Percentiles rank a stretch among this genome's conserved stretches.
Evolutionary conservation across 2,329 filamentous ascomycete genomes (phyloP).

Genomic region (Cyphellophora attinorum): DNA sequence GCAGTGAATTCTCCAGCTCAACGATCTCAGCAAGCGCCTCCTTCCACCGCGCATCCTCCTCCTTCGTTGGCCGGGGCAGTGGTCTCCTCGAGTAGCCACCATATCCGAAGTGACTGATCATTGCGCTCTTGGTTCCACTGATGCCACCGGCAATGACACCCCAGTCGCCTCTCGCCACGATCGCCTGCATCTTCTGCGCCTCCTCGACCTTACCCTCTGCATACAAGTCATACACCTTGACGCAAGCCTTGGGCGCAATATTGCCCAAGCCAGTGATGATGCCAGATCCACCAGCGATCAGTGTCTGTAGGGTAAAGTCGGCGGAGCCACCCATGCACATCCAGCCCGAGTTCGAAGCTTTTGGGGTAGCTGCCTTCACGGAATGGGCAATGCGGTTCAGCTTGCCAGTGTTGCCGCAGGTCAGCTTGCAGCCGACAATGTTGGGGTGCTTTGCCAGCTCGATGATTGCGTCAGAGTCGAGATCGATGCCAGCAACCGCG

Average conservation of each 20-base stretch:
- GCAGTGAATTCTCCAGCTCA: constrained; percentile 24
- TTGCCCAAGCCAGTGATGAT: constrained; percentile 65
- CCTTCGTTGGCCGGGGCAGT: constrained; percentile 37
- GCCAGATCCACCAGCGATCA: constrained; percentile 61
- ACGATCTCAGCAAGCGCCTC: constrained; percentile 29
- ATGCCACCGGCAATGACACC: constrained; percentile 59
- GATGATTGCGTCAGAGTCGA: constrained; percentile 57
- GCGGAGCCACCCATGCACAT: constrained; percentile 63
- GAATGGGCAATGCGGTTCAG: constrained; percentile 51
- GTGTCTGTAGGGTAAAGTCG: constrained; percentile 63
- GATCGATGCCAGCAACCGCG: constrained; percentile 56
- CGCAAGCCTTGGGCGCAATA: constrained; percentile 57
- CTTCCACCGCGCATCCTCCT: constrained; percentile 24
- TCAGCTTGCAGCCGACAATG: constrained; percentile 62
- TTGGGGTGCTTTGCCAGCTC: constrained; percentile 50
- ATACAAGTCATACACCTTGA: constrained; percentile 52
- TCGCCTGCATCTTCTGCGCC: constrained; percentile 54
- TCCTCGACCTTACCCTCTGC: constrained; percentile 49
- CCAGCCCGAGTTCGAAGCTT: constrained; percentile 52
- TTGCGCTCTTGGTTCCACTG: constrained; percentile 57
- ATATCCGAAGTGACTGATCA: constrained; percentile 56
- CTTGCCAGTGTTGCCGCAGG: constrained; percentile 66
- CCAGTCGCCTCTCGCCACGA: constrained; percentile 61
- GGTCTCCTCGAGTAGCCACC: constrained; percentile 53
- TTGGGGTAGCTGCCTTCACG: constrained; percentile 27